A percentile compares a stretch with the other conserved stretches of the same genome.
Evolutionary conservation across 2,329 filamentous ascomycete species (phyloP).

Genomic region (Hypomyces perniciosus): DNA sequence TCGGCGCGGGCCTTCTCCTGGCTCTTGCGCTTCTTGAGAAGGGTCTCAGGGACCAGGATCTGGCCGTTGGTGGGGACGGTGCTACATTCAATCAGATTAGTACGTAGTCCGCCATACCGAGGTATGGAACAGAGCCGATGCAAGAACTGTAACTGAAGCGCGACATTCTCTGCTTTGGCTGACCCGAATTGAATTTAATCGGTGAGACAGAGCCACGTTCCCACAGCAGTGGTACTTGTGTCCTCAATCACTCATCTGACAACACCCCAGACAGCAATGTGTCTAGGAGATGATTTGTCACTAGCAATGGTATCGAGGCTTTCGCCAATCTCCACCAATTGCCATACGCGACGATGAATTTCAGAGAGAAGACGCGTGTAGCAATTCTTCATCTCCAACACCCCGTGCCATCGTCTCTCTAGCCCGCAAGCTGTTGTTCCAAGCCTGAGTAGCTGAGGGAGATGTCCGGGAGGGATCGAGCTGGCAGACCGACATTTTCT

Average conservation of each 20-base stretch:
- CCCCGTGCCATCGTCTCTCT: slow-evolving; percentile 59
- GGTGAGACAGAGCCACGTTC: slow-evolving; percentile 48
- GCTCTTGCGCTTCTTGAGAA: slow-evolving; percentile 99
- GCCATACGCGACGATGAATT: slow-evolving; percentile 60
- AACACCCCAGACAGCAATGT: slow-evolving; percentile 56
- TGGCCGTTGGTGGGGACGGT: slow-evolving; percentile 91
- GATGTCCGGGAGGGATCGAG: slow-evolving; percentile 68
- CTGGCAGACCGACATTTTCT: slow-evolving; percentile 49
- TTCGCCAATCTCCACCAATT: slow-evolving; percentile 26
- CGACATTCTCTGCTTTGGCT: slow-evolving; percentile 87
- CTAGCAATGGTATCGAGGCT: slow-evolving; percentile 18
- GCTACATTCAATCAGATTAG: slow-evolving; percentile 68
- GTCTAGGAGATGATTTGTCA: slow-evolving; percentile 35
- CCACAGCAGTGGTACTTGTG: slow-evolving; percentile 8
- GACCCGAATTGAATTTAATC: slow-evolving; percentile 82
- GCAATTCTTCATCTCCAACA: slow-evolving; percentile 69
- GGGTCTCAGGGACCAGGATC: slow-evolving; percentile 96
- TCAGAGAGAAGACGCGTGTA: slow-evolving; percentile 58
- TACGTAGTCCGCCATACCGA: slow-evolving; percentile 64
- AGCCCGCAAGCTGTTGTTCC: slow-evolving; percentile 39
- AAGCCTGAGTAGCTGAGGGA: slow-evolving; percentile 50
- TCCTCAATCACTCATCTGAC: slow-evolving; percentile 59
- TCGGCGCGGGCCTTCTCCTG: slow-evolving; percentile 98
- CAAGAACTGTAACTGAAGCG: slow-evolving; percentile 87
- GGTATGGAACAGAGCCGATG: slow-evolving; percentile 65